Base-by-base conservation (phyloP, 176 grass and related monocot species). In the Carex kokanica region DNA sequence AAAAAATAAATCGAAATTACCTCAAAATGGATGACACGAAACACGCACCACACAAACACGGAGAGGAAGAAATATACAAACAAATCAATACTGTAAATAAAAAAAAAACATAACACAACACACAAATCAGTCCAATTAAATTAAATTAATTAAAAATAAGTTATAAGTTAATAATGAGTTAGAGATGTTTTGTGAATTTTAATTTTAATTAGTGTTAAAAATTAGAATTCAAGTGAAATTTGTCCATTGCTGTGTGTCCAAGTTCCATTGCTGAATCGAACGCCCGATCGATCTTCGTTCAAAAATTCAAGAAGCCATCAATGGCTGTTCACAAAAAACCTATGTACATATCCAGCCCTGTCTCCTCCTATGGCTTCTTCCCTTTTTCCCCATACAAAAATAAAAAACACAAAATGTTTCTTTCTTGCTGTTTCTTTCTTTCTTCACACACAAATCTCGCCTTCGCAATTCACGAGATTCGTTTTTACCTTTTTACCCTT, bases 251-350 rank as follows among this genome's bases (percentile, higher is more conserved):
- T 0, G 32, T 34, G 4, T 38, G 78, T 82, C 63, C 80, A 13
- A 81, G 80, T 66, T 53, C 79, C 47, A 52, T 40, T 29, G 45
- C 23, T 54, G 72, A 38, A 38, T 38, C 5, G 36, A 75, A 71
- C n/a, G 49, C 23, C 40, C 24, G 73, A 77, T 15, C 49, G 60
- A 82, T 67, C 80, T 82, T 45, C 80, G 61, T 82, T 68, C 61
- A 47, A 82, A 75, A 77, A 74, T 56, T 78, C 25, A 78, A 56
- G 73, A 56, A 56, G 73, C 49, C 49, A 77, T 55, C 73, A 78
- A 77, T 25, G 73, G 73, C 73, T 66, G 16, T 82, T 47, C 80
- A 82, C 60, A 82, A 82, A 82, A 82, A 82, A 17, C 32, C 38
- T 82, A 82, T 82, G 62, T 82, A 82, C 80, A 82, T 43, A 31